Percentiles rank a stretch among this genome's conserved stretches.
These are phyloP conservation scores for Kodamaea derodonti DNA, from an alignment of 1,139 yeast genomes.

Conservation along the genomic window DNA sequence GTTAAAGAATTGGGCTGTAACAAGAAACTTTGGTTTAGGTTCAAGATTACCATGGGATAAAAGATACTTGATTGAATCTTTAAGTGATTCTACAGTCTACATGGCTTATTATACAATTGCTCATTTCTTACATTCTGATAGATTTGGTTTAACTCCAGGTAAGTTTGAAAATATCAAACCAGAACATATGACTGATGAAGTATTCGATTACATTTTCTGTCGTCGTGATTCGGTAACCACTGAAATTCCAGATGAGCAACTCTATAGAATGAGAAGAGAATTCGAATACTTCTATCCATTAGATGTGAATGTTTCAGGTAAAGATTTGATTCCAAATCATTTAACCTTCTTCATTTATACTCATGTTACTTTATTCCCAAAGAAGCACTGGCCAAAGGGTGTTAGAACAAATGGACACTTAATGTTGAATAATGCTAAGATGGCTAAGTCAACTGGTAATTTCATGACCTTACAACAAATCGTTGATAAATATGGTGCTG, in stretches of 20 bases:
- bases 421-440: constrained; percentile 91
- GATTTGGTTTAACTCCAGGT: constrained; percentile 76
- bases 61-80: constrained; percentile 86
- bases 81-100: constrained; percentile 94
- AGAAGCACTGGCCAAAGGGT: constrained; percentile 89
- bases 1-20: constrained; percentile 98
- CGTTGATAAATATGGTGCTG: constrained; percentile 91
- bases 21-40: constrained; percentile 96
- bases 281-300: constrained; percentile 95
- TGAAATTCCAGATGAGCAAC: constrained; percentile 63
- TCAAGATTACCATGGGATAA: constrained; percentile 97
- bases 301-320: constrained; percentile 89
- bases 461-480: constrained; percentile 87
- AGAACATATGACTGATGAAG: constrained; percentile 88
- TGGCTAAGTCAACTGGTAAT: constrained; percentile 98
- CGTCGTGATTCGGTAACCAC: constrained; percentile 58
- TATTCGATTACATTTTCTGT: constrained; percentile 85
- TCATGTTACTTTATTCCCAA: constrained; percentile 91
- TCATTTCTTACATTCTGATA: constrained; percentile 82
- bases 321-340: constrained; percentile 96
- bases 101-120: constrained; percentile 94
- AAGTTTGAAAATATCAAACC: constrained; percentile 62
- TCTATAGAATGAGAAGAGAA: constrained; percentile 80
- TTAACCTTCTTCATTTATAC: constrained; percentile 91
- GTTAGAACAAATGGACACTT: constrained; percentile 95